phyloP scores from a whole-genome alignment of 164 flowering plant species.

The Kalanchoe fedtschenkoi region DNA sequence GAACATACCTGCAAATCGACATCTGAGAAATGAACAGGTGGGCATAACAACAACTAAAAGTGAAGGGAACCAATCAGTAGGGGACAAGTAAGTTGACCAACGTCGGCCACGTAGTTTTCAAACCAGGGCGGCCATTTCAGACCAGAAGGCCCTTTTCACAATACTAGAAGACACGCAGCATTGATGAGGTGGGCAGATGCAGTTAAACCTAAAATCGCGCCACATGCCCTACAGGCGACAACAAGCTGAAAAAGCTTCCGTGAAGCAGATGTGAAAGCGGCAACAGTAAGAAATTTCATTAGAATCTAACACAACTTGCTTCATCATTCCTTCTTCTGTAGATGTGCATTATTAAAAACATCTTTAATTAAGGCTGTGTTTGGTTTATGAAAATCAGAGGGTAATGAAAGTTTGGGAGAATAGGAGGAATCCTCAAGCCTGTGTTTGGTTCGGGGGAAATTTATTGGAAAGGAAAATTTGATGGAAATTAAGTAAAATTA shows the following conservation, averaged over 20 bases:
- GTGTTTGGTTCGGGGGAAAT: too few relatives aligned
- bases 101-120: background rate
- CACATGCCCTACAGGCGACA: background rate
- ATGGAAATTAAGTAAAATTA: too few relatives aligned
- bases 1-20: background rate
- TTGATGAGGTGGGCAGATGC: background rate
- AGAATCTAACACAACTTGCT: too few relatives aligned
- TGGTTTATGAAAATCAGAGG: too few relatives aligned
- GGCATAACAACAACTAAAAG: background rate
- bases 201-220: background rate
- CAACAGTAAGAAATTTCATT: too few relatives aligned
- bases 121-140: background rate
- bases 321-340: too few relatives aligned
- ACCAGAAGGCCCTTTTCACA: background rate
- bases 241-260: background rate
- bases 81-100: background rate
- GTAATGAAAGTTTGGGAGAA: too few relatives aligned
- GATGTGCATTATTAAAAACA: too few relatives aligned
- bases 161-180: background rate
- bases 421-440: too few relatives aligned
- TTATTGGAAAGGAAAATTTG: too few relatives aligned
- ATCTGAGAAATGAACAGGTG: background rate
- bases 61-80: background rate
- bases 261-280: background rate
- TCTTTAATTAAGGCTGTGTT: too few relatives aligned